Evolutionary conservation across 2,329 filamentous ascomycete genomes (phyloP), one percentile per base, ranked within the genome.

Genomic region (Hypoxylon sp.): DNA sequence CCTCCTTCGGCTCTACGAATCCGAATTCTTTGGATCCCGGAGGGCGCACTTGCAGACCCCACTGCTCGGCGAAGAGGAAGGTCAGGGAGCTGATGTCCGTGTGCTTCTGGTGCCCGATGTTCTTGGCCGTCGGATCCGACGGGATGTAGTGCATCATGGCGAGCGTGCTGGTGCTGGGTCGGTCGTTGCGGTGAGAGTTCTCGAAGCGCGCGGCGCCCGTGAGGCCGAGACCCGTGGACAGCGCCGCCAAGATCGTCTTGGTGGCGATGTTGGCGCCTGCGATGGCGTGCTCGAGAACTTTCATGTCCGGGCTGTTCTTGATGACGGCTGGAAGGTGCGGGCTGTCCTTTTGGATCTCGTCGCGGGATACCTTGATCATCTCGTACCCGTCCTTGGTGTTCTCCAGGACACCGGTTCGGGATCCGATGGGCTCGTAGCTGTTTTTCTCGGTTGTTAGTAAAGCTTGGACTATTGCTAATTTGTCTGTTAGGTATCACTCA

Each of bases 61-160:
- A 86, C 77, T 87, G 82, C 77, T 86, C 82, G 73, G 79, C 82
- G 81, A 88, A 88, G 46, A 88, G 81, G 51, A 88, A 78, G 5
- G 86, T 87, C 42, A 88, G 78, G 17, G 84, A 84, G 74, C 84
- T 83, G 77, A 88, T 84, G 78, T 88, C 86, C 24, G 86, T 88
- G 79, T 88, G 86, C 78, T 86, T 86, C 78, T 86, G 83, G 78
- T 87, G 85, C 24, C 84, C 84, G 71, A 86, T 81, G 73, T 82
- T 81, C 69, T 80, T 78, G 68, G 81, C 78, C 57, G 79, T 72
- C 37, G 81, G 80, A 63, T 84, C 81, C 19, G 79, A 79, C 19
- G 84, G 84, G 65, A 85, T 80, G 78, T 86, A 87, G 80, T 85
- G 84, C 82, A 86, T 85, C 83, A 87, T 84, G 69, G 83, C 83